phyloP scores from a whole-genome alignment of 192 early-diverging fungal genomes.

The Coemansia sp. region DNA sequence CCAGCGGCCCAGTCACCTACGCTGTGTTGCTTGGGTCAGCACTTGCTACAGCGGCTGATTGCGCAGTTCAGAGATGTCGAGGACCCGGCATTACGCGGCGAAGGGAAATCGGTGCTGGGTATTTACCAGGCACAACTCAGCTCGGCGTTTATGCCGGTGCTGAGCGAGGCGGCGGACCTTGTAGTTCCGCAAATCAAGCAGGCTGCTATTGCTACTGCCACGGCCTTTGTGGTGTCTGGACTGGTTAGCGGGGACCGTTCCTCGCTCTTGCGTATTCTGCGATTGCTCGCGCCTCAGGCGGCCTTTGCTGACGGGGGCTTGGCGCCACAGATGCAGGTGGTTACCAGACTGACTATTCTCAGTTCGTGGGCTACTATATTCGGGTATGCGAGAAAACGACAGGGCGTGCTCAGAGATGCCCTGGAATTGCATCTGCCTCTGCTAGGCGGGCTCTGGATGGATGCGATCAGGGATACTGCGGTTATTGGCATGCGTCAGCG shows the following conservation, averaged over 20 bases:
- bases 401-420: slow-evolving; percentile 6
- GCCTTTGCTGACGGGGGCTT: not conserved
- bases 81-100: slow-evolving; percentile 88
- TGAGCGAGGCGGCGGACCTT: not conserved
- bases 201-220: slow-evolving; percentile 25
- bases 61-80: slow-evolving; percentile 67
- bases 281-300: slow-evolving; percentile 36
- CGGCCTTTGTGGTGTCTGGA: slow-evolving; percentile 32
- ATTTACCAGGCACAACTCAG: slow-evolving; percentile 95
- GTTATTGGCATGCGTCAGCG: slow-evolving; percentile 11
- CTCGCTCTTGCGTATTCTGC: slow-evolving; percentile 24
- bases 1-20: slow-evolving; percentile 56
- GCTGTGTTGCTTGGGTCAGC: slow-evolving; percentile 76
- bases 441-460: slow-evolving; percentile 30
- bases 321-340: slow-evolving; percentile 25
- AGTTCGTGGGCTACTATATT: slow-evolving; percentile 25
- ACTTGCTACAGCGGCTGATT: slow-evolving; percentile 74
- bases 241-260: slow-evolving; percentile 17
- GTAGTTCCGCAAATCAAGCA: not conserved
- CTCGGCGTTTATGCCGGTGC: slow-evolving; percentile 82
- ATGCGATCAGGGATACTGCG: slow-evolving; percentile 32
- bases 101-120: slow-evolving; percentile 67
- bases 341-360: slow-evolving; percentile 19
- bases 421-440: slow-evolving; percentile 24
- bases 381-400: not conserved